These are phyloP conservation scores for Epichloe bromicola DNA, from an alignment of 2,329 filamentous ascomycete genomes.

Conservation along the genomic window DNA sequence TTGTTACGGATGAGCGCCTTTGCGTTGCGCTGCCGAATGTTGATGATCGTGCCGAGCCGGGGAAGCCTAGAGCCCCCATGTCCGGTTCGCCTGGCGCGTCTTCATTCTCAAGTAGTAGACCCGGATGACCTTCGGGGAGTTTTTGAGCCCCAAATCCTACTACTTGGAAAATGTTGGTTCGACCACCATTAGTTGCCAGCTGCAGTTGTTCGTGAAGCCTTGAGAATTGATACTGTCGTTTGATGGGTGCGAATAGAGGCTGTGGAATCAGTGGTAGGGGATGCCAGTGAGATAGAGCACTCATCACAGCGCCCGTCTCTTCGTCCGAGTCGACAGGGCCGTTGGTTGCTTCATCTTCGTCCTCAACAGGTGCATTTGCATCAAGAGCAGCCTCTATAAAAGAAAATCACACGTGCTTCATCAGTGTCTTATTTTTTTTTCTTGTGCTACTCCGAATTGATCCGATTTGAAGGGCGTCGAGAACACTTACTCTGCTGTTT, in stretches of 20 bases:
- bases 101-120: slow-evolving; percentile 31
- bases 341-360: slow-evolving; percentile 68
- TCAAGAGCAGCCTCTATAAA: slow-evolving; percentile 76
- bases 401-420: slow-evolving; percentile 1
- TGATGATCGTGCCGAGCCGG: slow-evolving; percentile 27
- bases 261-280: slow-evolving; percentile 67
- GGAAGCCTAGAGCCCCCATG: slow-evolving; percentile 24
- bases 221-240: slow-evolving; percentile 48
- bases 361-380: slow-evolving; percentile 79
- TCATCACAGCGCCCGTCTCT: slow-evolving; percentile 82
- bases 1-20: slow-evolving; percentile 33
- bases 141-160: slow-evolving; percentile 42
- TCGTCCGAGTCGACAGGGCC: slow-evolving; percentile 88
- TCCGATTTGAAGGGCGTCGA: not conserved
- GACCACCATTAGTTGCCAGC: slow-evolving; percentile 52
- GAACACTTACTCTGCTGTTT: slow-evolving; percentile 76
- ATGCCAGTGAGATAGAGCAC: slow-evolving; percentile 59
- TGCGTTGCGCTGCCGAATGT: slow-evolving; percentile 32
- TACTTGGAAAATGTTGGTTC: slow-evolving; percentile 52
- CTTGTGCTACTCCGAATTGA: not conserved
- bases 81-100: slow-evolving; percentile 49
- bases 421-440: not conserved
- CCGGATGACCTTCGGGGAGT: slow-evolving; percentile 36
- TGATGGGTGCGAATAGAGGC: slow-evolving; percentile 46
- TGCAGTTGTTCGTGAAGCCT: slow-evolving; percentile 53